phyloP scores from a whole-genome alignment of 129 eudicot species.

The carrot (Daucus carota) region DH1_v3.0 NC_030384.2:37532001-37532500 shows the following conservation, averaged over 20 bases:
- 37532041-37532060: not conserved
- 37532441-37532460: constrained; percentile 80
- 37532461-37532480: constrained; percentile 77
- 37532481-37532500: constrained; percentile 93
- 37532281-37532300: constrained; percentile 97
- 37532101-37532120: not conserved
- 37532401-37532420: constrained; percentile 91
- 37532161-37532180: not conserved
- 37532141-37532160: not conserved
- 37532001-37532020: not conserved
- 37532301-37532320: constrained; percentile 73
- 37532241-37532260: constrained; percentile 22
- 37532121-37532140: not conserved
- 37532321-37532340: constrained; percentile 80
- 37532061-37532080: not conserved
- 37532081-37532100: not conserved
- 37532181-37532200: not conserved
- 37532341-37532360: constrained; percentile 64
- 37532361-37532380: constrained; percentile 80
- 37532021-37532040: not conserved
- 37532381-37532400: constrained; percentile 82
- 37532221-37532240: constrained; percentile 32
- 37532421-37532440: constrained; percentile 90
- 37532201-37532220: not conserved
- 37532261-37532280: constrained; percentile 47